Evolutionary conservation across 2,329 filamentous ascomycete genomes (phyloP).

Genomic region (Fusarium sp.): DNA sequence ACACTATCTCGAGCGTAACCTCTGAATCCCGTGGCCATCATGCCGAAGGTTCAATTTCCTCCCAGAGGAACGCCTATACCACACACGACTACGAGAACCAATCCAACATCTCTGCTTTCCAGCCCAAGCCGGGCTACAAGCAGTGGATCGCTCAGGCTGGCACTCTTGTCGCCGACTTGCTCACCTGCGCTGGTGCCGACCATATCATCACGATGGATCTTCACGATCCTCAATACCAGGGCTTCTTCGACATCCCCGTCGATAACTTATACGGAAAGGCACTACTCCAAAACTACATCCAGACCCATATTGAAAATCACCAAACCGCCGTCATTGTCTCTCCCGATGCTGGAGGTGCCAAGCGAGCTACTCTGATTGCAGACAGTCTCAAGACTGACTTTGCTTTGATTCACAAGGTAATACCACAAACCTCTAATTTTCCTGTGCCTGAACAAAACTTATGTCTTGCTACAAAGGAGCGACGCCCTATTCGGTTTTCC

Average conservation of each 20-base stretch:
- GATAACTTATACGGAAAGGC: slow-evolving; percentile 95
- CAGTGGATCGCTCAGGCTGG: slow-evolving; percentile 99
- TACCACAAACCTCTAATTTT: slow-evolving; percentile 32
- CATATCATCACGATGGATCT: slow-evolving; percentile 99
- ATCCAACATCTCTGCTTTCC: slow-evolving; percentile 66
- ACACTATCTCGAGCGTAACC: slow-evolving; percentile 49
- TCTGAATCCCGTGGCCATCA: slow-evolving; percentile 53
- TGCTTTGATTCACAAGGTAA: slow-evolving; percentile 94
- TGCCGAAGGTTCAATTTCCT: slow-evolving; percentile 53
- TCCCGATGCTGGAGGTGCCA: slow-evolving; percentile 95
- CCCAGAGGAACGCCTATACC: slow-evolving; percentile 62
- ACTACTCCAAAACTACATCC: slow-evolving; percentile 76
- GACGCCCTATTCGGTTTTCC: slow-evolving; percentile 85
- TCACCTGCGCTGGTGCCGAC: slow-evolving; percentile 95
- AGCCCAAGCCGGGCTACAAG: slow-evolving; percentile 92
- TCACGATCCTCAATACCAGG: slow-evolving; percentile 96
- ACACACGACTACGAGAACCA: slow-evolving; percentile 74
- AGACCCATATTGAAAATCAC: slow-evolving; percentile 85
- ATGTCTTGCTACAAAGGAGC: slow-evolving; percentile 69
- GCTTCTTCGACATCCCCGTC: slow-evolving; percentile 98
- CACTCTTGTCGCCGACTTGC: slow-evolving; percentile 90
- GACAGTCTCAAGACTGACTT: slow-evolving; percentile 95
- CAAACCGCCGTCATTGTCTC: slow-evolving; percentile 92
- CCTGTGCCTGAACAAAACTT: slow-evolving; percentile 50
- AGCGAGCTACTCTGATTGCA: slow-evolving; percentile 94